Evolutionary conservation across 2,329 filamentous ascomycete genomes (phyloP).

Genomic region (Xylaria sp.): DNA sequence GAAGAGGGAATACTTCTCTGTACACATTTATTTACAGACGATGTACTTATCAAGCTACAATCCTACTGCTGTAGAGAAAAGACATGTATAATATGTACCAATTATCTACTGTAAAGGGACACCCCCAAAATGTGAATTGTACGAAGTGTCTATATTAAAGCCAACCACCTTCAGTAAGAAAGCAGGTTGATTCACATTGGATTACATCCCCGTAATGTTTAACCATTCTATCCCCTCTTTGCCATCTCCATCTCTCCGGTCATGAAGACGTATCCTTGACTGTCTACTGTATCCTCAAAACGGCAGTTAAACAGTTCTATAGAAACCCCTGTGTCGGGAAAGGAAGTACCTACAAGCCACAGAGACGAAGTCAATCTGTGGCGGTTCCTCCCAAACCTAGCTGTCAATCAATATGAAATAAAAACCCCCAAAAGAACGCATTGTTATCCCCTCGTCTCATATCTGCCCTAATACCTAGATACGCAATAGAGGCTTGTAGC

Average conservation of each 20-base stretch:
- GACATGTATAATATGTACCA: conserved; percentile 38
- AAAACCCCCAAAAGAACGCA: too few relatives aligned
- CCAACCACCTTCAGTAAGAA: neutral
- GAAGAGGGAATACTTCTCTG: conserved; percentile 8
- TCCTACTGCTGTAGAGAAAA: conserved; percentile 20
- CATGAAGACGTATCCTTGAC: neutral
- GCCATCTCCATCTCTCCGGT: neutral
- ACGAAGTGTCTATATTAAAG: neutral
- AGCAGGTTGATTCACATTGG: neutral
- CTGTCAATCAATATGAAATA: too few relatives aligned
- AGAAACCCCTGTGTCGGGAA: too few relatives aligned
- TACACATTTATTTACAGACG: conserved; percentile 24
- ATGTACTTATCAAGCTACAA: conserved; percentile 34
- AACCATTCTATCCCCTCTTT: neutral
- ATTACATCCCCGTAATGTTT: neutral
- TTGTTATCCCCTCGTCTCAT: too few relatives aligned
- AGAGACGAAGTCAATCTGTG: too few relatives aligned
- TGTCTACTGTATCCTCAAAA: neutral
- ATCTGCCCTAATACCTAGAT: too few relatives aligned
- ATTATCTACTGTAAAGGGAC: neutral
- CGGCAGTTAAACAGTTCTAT: too few relatives aligned
- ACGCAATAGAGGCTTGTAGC: too few relatives aligned
- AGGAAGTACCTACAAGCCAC: too few relatives aligned
- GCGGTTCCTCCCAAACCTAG: too few relatives aligned
- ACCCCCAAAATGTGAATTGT: neutral